Evolutionary conservation across 176 grass and related monocot species (phyloP).

Genomic region (Phoenix dactylifera): DNA sequence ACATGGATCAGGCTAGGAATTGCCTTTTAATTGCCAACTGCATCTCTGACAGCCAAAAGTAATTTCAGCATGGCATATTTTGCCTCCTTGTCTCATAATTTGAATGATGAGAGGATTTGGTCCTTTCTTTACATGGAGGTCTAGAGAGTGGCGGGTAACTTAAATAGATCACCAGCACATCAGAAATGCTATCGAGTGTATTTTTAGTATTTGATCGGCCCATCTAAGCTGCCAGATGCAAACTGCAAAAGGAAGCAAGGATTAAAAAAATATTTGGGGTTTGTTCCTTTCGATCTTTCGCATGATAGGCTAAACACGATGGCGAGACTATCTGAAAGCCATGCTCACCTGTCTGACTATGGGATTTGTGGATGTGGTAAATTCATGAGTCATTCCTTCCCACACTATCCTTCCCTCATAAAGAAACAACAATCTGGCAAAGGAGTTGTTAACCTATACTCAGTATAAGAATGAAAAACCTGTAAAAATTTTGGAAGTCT

Average conservation of each 20-base stretch:
- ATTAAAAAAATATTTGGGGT: neutral
- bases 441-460: neutral
- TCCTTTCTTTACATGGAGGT: no score
- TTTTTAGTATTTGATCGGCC: slow-evolving; percentile 62
- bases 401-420: slow-evolving; percentile 76
- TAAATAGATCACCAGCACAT: no score
- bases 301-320: neutral
- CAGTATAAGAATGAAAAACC: no score
- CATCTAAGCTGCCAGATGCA: slow-evolving; percentile 92
- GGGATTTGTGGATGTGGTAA: slow-evolving; percentile 63
- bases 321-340: neutral
- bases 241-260: slow-evolving; percentile 41
- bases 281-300: neutral
- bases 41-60: no score
- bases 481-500: no score
- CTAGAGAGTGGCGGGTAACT: no score
- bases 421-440: slow-evolving; percentile 86
- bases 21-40: no score
- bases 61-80: no score
- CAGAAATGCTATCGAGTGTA: no score
- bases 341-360: slow-evolving; percentile 72
- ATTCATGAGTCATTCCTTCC: slow-evolving; percentile 98
- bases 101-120: no score
- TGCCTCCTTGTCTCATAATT: no score
- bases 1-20: no score